A percentile compares a stretch with the other conserved stretches of the same genome.
phyloP scores from a whole-genome alignment of 805 yeast species.

The Barnettozyma sucrosica region DNA sequence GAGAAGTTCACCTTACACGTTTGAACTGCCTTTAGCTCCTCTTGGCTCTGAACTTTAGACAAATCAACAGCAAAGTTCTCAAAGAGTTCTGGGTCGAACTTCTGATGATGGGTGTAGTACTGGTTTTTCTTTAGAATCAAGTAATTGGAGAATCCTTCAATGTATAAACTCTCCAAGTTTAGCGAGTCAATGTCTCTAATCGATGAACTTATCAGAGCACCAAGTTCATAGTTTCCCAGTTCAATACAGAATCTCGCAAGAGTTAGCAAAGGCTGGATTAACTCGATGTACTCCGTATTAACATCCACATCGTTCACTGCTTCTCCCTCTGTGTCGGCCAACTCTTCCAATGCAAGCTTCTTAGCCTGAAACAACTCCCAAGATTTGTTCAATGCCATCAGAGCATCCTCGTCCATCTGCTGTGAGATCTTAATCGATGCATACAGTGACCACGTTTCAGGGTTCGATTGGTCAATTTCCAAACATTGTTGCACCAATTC shows the following conservation, averaged over 20 bases:
- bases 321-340: slow-evolving; percentile 32
- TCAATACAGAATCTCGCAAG: slow-evolving; percentile 75
- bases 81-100: slow-evolving; percentile 22
- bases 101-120: slow-evolving; percentile 12
- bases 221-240: slow-evolving; percentile 62
- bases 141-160: slow-evolving; percentile 73
- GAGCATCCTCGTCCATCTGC: slow-evolving; percentile 68
- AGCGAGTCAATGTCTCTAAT: slow-evolving; percentile 80
- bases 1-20: slow-evolving; percentile 9
- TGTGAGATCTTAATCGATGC: slow-evolving; percentile 90
- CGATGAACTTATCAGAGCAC: slow-evolving; percentile 56
- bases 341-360: slow-evolving; percentile 43
- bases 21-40: slow-evolving; percentile 3
- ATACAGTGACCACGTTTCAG: slow-evolving; percentile 77
- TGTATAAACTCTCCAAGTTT: slow-evolving; percentile 72
- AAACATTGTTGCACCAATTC: slow-evolving; percentile 59
- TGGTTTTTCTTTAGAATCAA: slow-evolving; percentile 37
- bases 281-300: slow-evolving; percentile 51
- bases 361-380: slow-evolving; percentile 63
- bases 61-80: slow-evolving; percentile 16
- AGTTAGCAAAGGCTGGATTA: slow-evolving; percentile 68
- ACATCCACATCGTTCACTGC: slow-evolving; percentile 32
- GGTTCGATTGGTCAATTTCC: slow-evolving; percentile 45
- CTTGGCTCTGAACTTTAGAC: background rate
- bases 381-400: slow-evolving; percentile 54